Conservation (phyloP, 208 protist species). For the Acanthamoeba healyi region DNA sequence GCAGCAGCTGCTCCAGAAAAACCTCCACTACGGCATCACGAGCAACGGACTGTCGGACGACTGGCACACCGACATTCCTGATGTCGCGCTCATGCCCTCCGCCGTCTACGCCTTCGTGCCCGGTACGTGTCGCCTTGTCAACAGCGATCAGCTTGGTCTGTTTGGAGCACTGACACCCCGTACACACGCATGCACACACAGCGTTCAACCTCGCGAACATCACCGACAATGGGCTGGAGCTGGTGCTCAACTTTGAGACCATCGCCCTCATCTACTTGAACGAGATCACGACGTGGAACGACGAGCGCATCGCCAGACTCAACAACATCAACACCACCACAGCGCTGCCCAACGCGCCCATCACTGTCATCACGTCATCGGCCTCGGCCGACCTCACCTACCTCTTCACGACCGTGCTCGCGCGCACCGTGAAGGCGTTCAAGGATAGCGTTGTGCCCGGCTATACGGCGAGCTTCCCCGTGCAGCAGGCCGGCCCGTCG, state of each 20-base stretch:
- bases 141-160: not conserved
- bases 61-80: not conserved
- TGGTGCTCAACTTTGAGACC: conserved; percentile 21
- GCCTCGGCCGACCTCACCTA: not conserved
- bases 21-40: not conserved
- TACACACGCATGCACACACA: not conserved
- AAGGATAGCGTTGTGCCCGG: not conserved
- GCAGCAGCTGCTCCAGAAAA: not conserved
- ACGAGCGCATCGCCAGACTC: not conserved
- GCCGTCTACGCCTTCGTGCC: not conserved
- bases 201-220: not conserved
- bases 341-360: not conserved
- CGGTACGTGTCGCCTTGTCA: not conserved
- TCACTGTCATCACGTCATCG: not conserved
- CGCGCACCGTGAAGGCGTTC: not conserved
- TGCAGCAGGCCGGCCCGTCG: not conserved
- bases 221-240: not conserved
- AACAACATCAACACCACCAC: not conserved
- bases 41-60: not conserved
- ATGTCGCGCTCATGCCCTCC: not conserved
- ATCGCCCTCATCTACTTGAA: not conserved
- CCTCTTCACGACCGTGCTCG: conserved; percentile 3
- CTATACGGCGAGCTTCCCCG: not conserved
- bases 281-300: not conserved
- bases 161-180: not conserved